Conservation (phyloP, 2,329 filamentous ascomycete species). For the Nannizziopsis arthrosporioides region DNA sequence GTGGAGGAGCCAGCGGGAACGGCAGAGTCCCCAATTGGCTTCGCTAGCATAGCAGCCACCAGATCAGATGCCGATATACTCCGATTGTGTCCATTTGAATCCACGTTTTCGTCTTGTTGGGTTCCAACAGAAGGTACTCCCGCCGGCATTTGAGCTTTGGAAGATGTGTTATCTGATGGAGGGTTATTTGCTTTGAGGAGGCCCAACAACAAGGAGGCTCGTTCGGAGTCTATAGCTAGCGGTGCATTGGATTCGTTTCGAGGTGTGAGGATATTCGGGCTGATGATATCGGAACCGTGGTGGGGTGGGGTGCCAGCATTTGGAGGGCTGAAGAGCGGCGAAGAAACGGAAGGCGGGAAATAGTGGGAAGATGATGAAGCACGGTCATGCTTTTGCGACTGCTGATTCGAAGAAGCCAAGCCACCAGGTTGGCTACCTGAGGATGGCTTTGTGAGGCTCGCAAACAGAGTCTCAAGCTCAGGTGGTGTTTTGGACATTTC, state of each 20-base stretch:
- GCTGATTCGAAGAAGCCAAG: constrained; percentile 18
- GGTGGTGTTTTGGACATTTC: constrained; percentile 37
- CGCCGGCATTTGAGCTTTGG: constrained; percentile 14
- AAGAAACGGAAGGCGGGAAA: constrained; percentile 47
- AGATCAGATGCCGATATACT: constrained; percentile 46
- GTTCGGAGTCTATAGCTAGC: constrained; percentile 33
- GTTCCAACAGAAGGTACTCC: constrained; percentile 11
- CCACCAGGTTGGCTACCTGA: constrained; percentile 26
- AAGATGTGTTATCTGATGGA: constrained; percentile 16
- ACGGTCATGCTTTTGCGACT: constrained; percentile 24
- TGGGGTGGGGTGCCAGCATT: constrained; percentile 43
- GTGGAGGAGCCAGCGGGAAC: constrained; percentile 18
- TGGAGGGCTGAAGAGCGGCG: constrained; percentile 47
- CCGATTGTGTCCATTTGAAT: constrained; percentile 23
- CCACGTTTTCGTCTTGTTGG: constrained; percentile 22
- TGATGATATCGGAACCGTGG: constrained; percentile 48
- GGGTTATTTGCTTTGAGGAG: constrained; percentile 53
- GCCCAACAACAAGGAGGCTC: constrained; percentile 50
- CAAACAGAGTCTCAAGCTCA: constrained; percentile 38
- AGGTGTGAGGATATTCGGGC: constrained; percentile 41
- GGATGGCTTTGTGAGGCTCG: constrained; percentile 34
- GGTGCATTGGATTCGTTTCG: constrained; percentile 33
- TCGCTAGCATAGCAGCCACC: constrained; percentile 45
- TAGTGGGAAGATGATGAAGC: constrained; percentile 32
- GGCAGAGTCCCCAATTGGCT: constrained; percentile 22